These are phyloP conservation scores for Pulveroboletus ravenelii DNA, from an alignment of 768 basidiomycete species.

Conservation along the genomic window DNA sequence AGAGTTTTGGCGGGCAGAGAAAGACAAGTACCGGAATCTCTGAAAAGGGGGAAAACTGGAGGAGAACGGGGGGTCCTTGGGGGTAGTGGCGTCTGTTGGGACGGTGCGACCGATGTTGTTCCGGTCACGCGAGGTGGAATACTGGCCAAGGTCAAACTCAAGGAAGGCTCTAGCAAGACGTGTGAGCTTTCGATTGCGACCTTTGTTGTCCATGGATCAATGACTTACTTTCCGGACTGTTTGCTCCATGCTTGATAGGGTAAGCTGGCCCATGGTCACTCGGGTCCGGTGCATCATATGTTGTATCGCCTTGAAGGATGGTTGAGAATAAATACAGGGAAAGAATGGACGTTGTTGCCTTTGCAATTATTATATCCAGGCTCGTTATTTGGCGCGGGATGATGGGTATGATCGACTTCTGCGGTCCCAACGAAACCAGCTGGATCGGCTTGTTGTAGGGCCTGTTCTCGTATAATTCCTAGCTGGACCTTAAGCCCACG, in stretches of 20 bases:
- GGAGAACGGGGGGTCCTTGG: constrained; percentile 7
- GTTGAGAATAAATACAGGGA: background rate
- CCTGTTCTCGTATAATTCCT: constrained; percentile 42
- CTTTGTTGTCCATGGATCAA: background rate
- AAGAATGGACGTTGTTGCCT: background rate
- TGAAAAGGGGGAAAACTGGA: constrained; percentile 13
- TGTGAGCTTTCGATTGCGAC: background rate
- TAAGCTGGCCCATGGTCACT: background rate
- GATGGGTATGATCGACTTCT: background rate
- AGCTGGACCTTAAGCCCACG: constrained; percentile 72
- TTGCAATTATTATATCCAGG: background rate
- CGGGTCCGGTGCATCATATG: background rate
- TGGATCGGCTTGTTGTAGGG: constrained; percentile 19
- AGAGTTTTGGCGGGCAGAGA: background rate
- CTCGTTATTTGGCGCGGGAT: background rate
- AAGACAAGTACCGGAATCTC: constrained; percentile 11
- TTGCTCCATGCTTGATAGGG: background rate
- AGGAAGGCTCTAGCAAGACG: constrained; percentile 7
- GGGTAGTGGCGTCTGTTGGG: constrained; percentile 10
- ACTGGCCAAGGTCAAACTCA: constrained; percentile 9
- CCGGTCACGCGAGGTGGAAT: constrained; percentile 6
- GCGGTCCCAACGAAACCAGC: background rate
- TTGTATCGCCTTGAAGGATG: background rate
- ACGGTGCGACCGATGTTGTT: constrained; percentile 10
- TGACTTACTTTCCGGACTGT: constrained; percentile 9